Evolutionary conservation across 495 filamentous ascomycete species (phyloP).

Genomic region (Friedmanniomyces simplex): DNA sequence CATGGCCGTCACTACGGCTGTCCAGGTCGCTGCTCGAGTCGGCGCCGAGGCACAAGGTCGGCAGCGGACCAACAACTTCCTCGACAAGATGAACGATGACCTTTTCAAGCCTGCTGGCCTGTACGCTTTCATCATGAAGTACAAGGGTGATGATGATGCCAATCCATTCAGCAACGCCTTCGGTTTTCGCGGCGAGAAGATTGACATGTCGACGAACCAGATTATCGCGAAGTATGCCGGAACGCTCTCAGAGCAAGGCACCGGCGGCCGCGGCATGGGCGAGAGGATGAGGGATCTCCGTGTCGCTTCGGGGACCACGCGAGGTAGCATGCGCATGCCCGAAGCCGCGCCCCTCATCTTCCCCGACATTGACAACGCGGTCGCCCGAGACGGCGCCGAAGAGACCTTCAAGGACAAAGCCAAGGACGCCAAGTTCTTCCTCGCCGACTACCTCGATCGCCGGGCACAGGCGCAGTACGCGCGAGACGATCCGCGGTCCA

Average conservation of each 20-base stretch:
- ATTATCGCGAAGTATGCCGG: constrained; percentile 25
- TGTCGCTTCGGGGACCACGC: constrained; percentile 36
- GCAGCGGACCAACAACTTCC: constrained; percentile 42
- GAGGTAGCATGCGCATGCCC: constrained; percentile 40
- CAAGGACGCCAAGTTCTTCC: constrained; percentile 35
- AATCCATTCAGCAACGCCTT: not conserved
- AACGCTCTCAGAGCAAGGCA: not conserved
- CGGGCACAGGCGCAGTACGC: constrained; percentile 40
- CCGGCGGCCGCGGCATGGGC: constrained; percentile 13
- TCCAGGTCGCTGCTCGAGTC: constrained; percentile 34
- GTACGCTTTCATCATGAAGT: constrained; percentile 51
- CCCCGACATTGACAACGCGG: constrained; percentile 38
- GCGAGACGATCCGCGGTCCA: constrained; percentile 17
- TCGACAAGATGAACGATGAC: constrained; percentile 46
- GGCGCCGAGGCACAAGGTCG: constrained; percentile 27
- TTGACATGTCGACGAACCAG: constrained; percentile 28
- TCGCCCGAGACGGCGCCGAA: constrained; percentile 8
- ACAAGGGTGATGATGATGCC: constrained; percentile 36
- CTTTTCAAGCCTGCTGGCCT: constrained; percentile 51
- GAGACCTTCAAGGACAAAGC: constrained; percentile 29
- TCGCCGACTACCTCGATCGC: constrained; percentile 43
- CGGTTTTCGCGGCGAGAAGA: constrained; percentile 8
- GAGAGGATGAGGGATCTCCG: constrained; percentile 29
- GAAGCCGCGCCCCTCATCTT: constrained; percentile 46
- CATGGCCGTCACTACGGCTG: constrained; percentile 37